Base-by-base conservation (phyloP, 139 green algal genomes). In the Micractinium sp. region DNA sequence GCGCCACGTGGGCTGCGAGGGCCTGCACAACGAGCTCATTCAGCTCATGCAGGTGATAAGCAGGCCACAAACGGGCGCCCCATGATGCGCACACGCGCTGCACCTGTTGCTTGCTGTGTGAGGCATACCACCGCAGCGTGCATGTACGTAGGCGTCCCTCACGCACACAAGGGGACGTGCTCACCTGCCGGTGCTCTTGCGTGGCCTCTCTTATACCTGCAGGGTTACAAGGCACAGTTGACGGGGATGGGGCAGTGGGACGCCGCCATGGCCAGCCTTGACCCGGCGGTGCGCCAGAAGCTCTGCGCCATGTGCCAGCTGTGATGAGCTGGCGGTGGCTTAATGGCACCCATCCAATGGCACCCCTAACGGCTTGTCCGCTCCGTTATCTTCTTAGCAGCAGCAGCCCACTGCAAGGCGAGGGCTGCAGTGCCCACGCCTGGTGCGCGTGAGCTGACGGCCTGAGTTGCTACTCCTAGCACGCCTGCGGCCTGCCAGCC, bases 1-100 rank as follows among this genome's bases (percentile, higher is more conserved):
- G 96, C 91, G 91, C 0, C 60, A 89, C 53, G 87, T 97, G 36
- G 74, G 56, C 15, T 93, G 92, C 53, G 92, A 95, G 73, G 93
- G 83, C 23, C 87, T 98, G 67, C 85, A 81, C 19, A 88, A 93
- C 29, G 92, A 94, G 39, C 90, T 98, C 76, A 76, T 87, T 0
- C 78, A 94, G 61, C 69, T 97, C 31, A 85, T 97, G 92, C 89
- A 93, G 53, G 87, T 16, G 31, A 56, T 56, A 9, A 5, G 9
- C 47, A 56, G 47, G 47, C 47, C 47, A 56, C 47, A 56, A 5
- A 56, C 7, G 7, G 5, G 47, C 47, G 47, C 7, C 47, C 5
- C 47, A 56, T 9, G 47, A 56, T 5, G 9, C 7, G 9, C 9
- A 56, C 47, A 5, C 9, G 47, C 7, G 47, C n/a, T 5, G 47